phyloP scores from a whole-genome alignment of 768 basidiomycete species.

The Leccinum disarticulatum region DNA sequence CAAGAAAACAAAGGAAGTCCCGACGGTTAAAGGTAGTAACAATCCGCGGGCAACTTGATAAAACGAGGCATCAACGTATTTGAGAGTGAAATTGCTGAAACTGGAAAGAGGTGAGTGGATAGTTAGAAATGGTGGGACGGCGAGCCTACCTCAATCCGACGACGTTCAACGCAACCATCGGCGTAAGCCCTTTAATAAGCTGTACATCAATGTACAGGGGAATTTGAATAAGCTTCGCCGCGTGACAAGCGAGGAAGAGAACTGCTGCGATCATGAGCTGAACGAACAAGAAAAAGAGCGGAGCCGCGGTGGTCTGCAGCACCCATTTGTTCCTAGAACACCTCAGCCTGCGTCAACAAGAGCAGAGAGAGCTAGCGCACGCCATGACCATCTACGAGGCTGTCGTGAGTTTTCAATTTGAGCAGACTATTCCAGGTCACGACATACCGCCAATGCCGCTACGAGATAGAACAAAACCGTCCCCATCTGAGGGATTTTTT shows the following conservation, averaged over 20 bases:
- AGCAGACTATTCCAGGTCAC: background rate
- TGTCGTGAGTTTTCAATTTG: constrained; percentile 2
- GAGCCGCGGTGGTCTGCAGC: constrained; percentile 66
- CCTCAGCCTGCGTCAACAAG: constrained; percentile 13
- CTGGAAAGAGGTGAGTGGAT: constrained; percentile 37
- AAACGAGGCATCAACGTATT: constrained; percentile 93
- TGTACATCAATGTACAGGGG: constrained; percentile 62
- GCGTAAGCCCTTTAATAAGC: constrained; percentile 68
- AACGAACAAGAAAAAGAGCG: constrained; percentile 83
- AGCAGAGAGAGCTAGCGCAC: constrained; percentile 42
- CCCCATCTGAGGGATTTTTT: constrained; percentile 46
- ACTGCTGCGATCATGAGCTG: constrained; percentile 80
- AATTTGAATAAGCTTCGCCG: constrained; percentile 63
- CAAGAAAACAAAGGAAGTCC: constrained; percentile 79
- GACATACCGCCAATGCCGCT: constrained; percentile 81
- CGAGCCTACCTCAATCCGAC: constrained; percentile 70
- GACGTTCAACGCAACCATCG: constrained; percentile 77
- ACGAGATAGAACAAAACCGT: constrained; percentile 86
- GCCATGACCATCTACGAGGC: constrained; percentile 82
- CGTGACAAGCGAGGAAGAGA: constrained; percentile 66
- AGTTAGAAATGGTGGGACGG: background rate
- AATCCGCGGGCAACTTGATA: constrained; percentile 95
- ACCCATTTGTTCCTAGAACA: constrained; percentile 85
- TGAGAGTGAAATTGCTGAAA: constrained; percentile 87
- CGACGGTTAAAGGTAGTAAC: constrained; percentile 90